phyloP scores from a whole-genome alignment of 192 early-diverging fungal species.

The Coemansia sp. region DNA sequence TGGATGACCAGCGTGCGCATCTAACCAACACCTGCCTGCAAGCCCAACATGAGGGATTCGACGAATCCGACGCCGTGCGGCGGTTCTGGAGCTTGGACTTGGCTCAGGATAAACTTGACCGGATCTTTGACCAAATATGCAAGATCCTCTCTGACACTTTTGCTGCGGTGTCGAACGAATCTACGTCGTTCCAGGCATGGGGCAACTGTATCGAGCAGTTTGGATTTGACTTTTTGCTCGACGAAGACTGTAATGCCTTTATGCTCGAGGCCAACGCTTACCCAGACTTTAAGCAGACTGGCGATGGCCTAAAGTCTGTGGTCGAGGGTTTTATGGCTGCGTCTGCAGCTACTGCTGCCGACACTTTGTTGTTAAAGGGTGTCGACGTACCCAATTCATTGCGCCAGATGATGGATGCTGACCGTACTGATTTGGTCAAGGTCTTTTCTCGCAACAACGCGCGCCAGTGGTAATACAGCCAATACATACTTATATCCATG shows the following conservation, averaged over 20 bases:
- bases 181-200: conserved; percentile 65
- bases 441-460: conserved; percentile 38
- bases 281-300: conserved; percentile 72
- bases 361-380: conserved; percentile 19
- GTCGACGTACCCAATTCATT: neutral
- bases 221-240: conserved; percentile 68
- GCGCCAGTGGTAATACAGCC: conserved; percentile 29
- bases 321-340: conserved; percentile 63
- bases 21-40: conserved; percentile 71
- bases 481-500: neutral
- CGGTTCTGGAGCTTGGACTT: conserved; percentile 60
- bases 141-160: conserved; percentile 57
- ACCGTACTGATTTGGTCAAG: conserved; percentile 27
- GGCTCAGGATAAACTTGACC: conserved; percentile 36
- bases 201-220: conserved; percentile 66
- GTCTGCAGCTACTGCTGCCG: conserved; percentile 49
- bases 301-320: conserved; percentile 51
- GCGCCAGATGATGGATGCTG: conserved; percentile 15
- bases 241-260: conserved; percentile 52
- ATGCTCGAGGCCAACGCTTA: conserved; percentile 69
- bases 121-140: conserved; percentile 61
- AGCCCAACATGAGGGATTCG: conserved; percentile 47
- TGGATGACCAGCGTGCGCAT: conserved; percentile 56
- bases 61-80: conserved; percentile 56
- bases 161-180: conserved; percentile 59